These are phyloP conservation scores for Hippophae gyantsensis DNA, from an alignment of 306 rosid species.

Conservation along the genomic window DNA sequence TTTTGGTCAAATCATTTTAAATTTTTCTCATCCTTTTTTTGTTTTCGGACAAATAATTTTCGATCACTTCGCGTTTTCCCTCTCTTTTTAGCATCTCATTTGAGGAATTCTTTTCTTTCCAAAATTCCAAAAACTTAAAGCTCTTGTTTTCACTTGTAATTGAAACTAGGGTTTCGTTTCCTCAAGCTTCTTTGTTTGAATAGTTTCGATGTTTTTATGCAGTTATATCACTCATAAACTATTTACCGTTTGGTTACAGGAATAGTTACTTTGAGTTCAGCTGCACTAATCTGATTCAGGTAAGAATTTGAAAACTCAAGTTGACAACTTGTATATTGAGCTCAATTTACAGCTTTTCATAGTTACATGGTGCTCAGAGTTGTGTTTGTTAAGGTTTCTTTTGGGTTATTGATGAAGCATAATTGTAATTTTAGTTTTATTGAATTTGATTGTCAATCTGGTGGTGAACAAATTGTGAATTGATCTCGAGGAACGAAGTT, in stretches of 20 bases:
- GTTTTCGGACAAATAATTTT: constrained; percentile 37
- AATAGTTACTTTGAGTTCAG: constrained; percentile 2
- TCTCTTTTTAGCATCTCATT: constrained; percentile 53
- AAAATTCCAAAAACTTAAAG: constrained; percentile 23
- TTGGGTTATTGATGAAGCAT: constrained; percentile 22
- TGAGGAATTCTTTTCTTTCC: constrained; percentile 54
- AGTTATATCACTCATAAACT: constrained; percentile 1
- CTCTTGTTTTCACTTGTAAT: constrained; percentile 24
- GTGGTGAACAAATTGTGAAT: neutral
- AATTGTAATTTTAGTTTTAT: neutral
- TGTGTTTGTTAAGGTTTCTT: constrained; percentile 7
- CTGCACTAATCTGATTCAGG: constrained; percentile 14
- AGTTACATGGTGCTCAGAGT: neutral
- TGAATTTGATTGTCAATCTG: constrained; percentile 13
- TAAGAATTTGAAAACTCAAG: constrained; percentile 12
- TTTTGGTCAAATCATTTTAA: constrained; percentile 10
- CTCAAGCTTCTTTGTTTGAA: constrained; percentile 16
- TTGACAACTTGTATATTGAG: constrained; percentile 1
- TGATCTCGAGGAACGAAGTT: constrained; percentile 3
- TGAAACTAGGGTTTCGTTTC: constrained; percentile 44
- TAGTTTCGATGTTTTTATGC: constrained; percentile 2
- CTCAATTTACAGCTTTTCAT: constrained; percentile 6
- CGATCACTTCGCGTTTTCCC: constrained; percentile 62
- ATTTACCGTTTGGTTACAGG: constrained; percentile 9
- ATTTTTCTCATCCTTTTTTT: constrained; percentile 26